Base-by-base conservation (phyloP, 1,139 yeast genomes). In the Suhomyces guaymorum region DNA sequence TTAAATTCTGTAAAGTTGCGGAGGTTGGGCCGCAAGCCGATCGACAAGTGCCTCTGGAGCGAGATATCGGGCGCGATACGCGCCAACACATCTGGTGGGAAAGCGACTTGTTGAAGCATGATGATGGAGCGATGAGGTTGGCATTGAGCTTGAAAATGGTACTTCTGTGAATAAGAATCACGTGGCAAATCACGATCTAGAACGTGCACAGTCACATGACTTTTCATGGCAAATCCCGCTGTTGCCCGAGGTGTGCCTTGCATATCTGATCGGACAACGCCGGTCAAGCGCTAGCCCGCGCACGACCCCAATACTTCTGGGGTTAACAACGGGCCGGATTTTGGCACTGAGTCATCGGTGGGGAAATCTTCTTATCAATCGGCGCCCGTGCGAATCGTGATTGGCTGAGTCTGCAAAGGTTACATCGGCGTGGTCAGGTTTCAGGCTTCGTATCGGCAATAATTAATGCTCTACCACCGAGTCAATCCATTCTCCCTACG, bases 1-100 rank as follows among this genome's bases (percentile, higher is more conserved):
- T 85, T 78, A 59, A 86, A 86, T 57, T 89, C 96, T 45, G 75
- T 73, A 51, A 82, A 79, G 28, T 72, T 67, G 28, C 97, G 74
- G 36, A 80, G 61, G 37, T 88, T 80, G 9, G 94, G 86, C 41
- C 96, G 80, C 20, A 82, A 59, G 1, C 90, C 92, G 18, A 80
- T 64, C 7, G 80, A 66, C 21, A 90, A 59, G 57, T 89, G 95
- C 51, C 95, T 75, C 52, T 84, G 83, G 33, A 90, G 68, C 4
- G 90, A 85, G 10, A 87, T 61, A 40, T 86, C 95, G 1, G 97
- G 97, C 7, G 94, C 89, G 26, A 90, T 74, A 36, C 95, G 70
- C 2, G 94, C 90, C 34, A 90, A 67, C 12, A 89, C 88, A 25
- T 81, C 85, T 1, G 96, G 92, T 4, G 94, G 82, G 55, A 89